Evolutionary conservation across 2,329 filamentous ascomycete genomes (phyloP), one percentile per base, ranked within the genome.

Genomic region (Acephala macrosclerotiorum): DNA sequence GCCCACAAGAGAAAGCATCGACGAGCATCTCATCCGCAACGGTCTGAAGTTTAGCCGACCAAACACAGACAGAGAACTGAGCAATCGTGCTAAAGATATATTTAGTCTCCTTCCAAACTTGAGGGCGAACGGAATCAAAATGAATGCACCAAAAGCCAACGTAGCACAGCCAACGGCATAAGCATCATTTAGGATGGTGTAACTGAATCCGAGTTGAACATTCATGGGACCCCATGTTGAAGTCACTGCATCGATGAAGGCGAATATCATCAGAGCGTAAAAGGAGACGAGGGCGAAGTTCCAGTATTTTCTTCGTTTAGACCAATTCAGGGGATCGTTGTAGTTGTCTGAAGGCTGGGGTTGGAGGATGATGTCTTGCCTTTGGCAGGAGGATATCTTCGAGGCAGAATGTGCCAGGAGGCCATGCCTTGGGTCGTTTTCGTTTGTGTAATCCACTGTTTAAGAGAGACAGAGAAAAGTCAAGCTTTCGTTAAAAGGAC

Each of bases 51-150:
- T 75, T 77, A 0, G 83, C 83, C 3, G 75, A 75, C 83, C 82
- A 85, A 25, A 80, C 70, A n/a, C 74, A 70, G 0, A 75, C 69
- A 0, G 65, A 79, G 42, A 80, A 75, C 57, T 81, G 78, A 1
- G 80, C 68, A 0, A 75, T 69, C 0, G 77, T 76, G 69, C 80
- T 83, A 60, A 82, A 58, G 20, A 84, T 65, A 64, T 84, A 84
- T 84, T 67, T 1, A 80, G 79, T 14, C 83, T 78, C 3, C 81
- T 74, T 1, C 82, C 82, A 61, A 77, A 83, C 55, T 83, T 83
- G 58, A 81, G 72, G 1, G 80, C 79, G 38, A 84, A 80, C 0
- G 82, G 82, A 1, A 83, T 78, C 42, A 84, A 73, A 9, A 84
- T 36, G 3, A 83, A 61, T 25, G 76, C 76, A 0, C 82, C 81